phyloP scores from a whole-genome alignment of 2,329 filamentous ascomycete species.

The Hypoxylon sp. region DNA sequence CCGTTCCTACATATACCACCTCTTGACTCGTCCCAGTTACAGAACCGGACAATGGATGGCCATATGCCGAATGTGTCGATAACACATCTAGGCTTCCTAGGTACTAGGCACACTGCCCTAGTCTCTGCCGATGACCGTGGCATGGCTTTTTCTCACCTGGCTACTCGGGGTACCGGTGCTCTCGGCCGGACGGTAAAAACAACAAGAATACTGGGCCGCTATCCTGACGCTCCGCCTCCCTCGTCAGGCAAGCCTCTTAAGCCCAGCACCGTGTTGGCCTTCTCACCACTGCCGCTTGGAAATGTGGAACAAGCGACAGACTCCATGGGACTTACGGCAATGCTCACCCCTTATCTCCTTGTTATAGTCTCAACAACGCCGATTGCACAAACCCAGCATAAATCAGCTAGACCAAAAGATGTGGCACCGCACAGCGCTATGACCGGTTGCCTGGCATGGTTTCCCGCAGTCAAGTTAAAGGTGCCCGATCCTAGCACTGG shows the following conservation, averaged over 20 bases:
- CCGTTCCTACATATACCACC: conserved; percentile 92
- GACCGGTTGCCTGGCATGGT: conserved; percentile 96
- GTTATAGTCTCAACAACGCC: conserved; percentile 98
- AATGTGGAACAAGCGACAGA: conserved; percentile 93
- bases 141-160: conserved; percentile 98
- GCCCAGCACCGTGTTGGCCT: conserved; percentile 94
- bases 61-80: conserved; percentile 84
- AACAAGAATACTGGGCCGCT: conserved; percentile 90
- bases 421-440: conserved; percentile 90
- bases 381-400: conserved; percentile 95
- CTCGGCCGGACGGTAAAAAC: conserved; percentile 90
- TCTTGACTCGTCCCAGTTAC: conserved; percentile 74
- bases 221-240: conserved; percentile 78
- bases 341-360: conserved; percentile 94
- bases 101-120: conserved; percentile 91
- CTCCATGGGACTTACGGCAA: conserved; percentile 89
- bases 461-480: conserved; percentile 94
- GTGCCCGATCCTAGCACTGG: conserved; percentile 76
- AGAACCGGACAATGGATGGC: conserved; percentile 81
- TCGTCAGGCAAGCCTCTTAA: conserved; percentile 78
- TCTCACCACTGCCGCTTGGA: conserved; percentile 90
- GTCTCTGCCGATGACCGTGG: conserved; percentile 95
- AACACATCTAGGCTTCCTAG: conserved; percentile 93
- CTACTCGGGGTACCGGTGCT: conserved; percentile 89
- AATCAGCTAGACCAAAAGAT: conserved; percentile 91